Base-by-base conservation (phyloP, 2,329 filamentous ascomycete species). In the Mycosphaerella sp. region DNA sequence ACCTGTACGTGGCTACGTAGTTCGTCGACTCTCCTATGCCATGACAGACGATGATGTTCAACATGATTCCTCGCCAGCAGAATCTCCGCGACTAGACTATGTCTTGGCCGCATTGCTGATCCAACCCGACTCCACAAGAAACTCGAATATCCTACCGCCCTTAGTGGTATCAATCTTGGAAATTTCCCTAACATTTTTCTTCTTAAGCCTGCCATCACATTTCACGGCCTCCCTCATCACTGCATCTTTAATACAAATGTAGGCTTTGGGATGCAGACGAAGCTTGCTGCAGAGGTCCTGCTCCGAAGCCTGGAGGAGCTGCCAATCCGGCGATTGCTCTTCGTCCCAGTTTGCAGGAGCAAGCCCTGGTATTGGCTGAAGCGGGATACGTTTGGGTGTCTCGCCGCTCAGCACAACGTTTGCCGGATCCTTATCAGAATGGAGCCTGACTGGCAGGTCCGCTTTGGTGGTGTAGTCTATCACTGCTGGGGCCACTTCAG, bases 51-150 rank as follows among this genome's bases (percentile, higher is more conserved):
- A 29, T 29, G 26, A 29, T 29, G 4, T 29, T 29, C 26, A 29
- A 29, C 26, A 29, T 29, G 5, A 29, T 29, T 29, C 6, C 21
- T 21, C 21, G 21, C 21, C 21, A 21, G 21, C 3, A 29, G 26
- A 29, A 6, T 29, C 26, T 29, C 26, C 26, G 5, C 1, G 26
- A 29, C 6, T 7, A 29, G 26, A 29, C 6, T 29, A 56, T 26
- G 55, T 48, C 75, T 95, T 93, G 32, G 84, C 86, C 32, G 64
- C 66, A 59, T 68, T 69, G 8, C 55, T 62, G 57, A 97, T 85
- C 90, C 92, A 97, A 2, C 92, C 93, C 53, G 84, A 85, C 67
- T 90, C 88, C 59, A 95, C 87, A 74, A 96, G 91, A 69, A 96
- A 97, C 70, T 97, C 93, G 72, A 92, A 96, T 54, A 97, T 83